Percentiles rank a stretch among this genome's conserved stretches.
Conservation (phyloP, 169 alveolate species). For the Amoebophrya sp. region DNA sequence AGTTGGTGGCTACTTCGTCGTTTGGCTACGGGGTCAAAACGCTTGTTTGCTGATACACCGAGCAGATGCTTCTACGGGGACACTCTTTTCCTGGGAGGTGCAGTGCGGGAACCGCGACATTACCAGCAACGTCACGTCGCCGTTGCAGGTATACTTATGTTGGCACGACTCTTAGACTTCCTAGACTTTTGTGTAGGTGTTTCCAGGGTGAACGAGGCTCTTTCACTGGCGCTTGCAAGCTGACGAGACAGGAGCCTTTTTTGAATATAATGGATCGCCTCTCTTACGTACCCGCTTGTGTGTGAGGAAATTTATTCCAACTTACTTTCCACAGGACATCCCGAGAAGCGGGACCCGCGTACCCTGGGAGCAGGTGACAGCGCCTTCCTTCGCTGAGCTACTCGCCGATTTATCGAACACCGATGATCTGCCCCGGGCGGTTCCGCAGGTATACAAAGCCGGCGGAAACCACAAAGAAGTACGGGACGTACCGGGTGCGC, state of each 20-base stretch:
- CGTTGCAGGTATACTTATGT: too few species aligned
- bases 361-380: not conserved
- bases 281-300: too few species aligned
- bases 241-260: too few species aligned
- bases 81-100: too few species aligned
- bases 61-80: not conserved
- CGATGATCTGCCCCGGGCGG: not conserved
- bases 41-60: not conserved
- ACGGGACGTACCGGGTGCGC: not conserved
- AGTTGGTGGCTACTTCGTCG: not conserved
- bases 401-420: not conserved
- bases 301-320: too few species aligned
- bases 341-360: not conserved
- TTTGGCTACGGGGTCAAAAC: not conserved
- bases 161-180: too few species aligned
- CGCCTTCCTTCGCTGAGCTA: not conserved
- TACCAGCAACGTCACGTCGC: too few species aligned
- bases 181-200: too few species aligned
- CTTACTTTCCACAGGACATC: not conserved
- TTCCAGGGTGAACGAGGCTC: too few species aligned
- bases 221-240: not conserved
- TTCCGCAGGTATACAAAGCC: not conserved
- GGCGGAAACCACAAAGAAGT: not conserved
- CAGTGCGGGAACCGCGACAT: too few species aligned
- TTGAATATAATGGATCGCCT: too few species aligned